Conservation (phyloP, 257 asterid genomes). For the Primulina huaijiensis region DNA sequence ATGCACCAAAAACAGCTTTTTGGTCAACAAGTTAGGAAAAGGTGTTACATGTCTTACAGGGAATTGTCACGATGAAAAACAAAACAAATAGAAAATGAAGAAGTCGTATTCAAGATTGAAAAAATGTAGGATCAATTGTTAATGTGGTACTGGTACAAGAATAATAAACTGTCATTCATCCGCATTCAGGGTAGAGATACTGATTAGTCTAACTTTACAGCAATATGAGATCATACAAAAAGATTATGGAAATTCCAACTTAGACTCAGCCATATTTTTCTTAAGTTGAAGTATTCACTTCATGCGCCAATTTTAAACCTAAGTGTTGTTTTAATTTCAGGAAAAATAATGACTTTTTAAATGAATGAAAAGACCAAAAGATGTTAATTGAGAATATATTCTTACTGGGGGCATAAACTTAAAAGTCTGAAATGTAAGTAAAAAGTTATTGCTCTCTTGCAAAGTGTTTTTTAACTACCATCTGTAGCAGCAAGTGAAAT, state of each 20-base stretch:
- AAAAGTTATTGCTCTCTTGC: slow-evolving; percentile 7
- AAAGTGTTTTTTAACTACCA: not conserved
- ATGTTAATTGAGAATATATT: not conserved
- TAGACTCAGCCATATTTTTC: not conserved
- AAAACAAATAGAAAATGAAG: not conserved
- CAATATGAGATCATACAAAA: slow-evolving; percentile 1
- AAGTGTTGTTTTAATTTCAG: not conserved
- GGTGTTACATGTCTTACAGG: slow-evolving; percentile 1
- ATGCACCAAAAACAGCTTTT: slow-evolving; percentile 17
- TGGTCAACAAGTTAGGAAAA: slow-evolving; percentile 12
- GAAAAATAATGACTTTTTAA: not conserved
- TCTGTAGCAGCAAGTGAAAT: not conserved
- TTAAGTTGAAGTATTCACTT: not conserved
- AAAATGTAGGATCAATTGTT: not conserved
- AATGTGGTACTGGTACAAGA: not conserved
- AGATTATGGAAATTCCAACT: slow-evolving; percentile 12
- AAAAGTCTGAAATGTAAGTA: not conserved
- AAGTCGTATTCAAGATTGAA: not conserved
- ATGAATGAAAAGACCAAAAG: not conserved
- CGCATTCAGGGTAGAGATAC: not conserved
- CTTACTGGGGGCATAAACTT: not conserved
- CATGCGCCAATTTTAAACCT: not conserved
- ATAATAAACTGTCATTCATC: slow-evolving; percentile 1
- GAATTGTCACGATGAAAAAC: slow-evolving; percentile 13
- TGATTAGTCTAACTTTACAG: not conserved